Conservation (phyloP, 768 basidiomycete genomes). For the Trametes cubensis region DNA sequence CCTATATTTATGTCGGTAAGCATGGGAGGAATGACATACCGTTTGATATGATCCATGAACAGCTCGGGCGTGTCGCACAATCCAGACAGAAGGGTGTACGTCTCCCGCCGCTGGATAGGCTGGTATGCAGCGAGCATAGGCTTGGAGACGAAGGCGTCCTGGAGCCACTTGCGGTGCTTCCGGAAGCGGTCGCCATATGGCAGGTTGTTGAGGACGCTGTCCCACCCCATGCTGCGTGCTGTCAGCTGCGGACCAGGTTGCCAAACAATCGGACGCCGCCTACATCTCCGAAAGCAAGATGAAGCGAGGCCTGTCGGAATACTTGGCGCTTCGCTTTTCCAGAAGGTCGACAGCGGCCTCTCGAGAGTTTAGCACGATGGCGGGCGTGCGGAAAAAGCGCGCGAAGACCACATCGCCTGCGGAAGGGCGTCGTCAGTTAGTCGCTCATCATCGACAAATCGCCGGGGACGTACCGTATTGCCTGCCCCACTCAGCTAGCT, state of each 20-base stretch:
- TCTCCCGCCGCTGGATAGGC: conserved; percentile 21
- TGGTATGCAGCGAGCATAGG: conserved; percentile 12
- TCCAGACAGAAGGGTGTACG: conserved; percentile 17
- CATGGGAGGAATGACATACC: not conserved
- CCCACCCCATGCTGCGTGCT: conserved; percentile 25
- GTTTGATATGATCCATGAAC: conserved; percentile 11
- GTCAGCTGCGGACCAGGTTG: not conserved
- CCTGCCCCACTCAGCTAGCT: conserved; percentile 22
- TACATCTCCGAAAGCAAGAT: conserved; percentile 26
- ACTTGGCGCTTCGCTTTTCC: conserved; percentile 32
- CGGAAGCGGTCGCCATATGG: conserved; percentile 23
- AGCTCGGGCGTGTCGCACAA: conserved; percentile 19
- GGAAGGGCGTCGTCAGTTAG: not conserved
- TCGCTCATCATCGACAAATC: too few relatives aligned
- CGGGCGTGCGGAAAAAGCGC: conserved; percentile 25
- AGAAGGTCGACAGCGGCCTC: conserved; percentile 32
- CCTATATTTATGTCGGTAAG: not conserved
- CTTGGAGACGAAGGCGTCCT: conserved; percentile 18
- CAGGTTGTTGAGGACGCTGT: conserved; percentile 12
- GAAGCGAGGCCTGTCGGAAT: conserved; percentile 32
- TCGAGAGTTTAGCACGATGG: conserved; percentile 32
- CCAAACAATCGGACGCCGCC: not conserved
- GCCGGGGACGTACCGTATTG: conserved; percentile 15
- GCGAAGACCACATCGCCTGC: conserved; percentile 27
- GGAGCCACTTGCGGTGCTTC: conserved; percentile 25